These are phyloP conservation scores for Bacidia gigantensis DNA, from an alignment of 495 filamentous ascomycete genomes.

Conservation along the genomic window DNA sequence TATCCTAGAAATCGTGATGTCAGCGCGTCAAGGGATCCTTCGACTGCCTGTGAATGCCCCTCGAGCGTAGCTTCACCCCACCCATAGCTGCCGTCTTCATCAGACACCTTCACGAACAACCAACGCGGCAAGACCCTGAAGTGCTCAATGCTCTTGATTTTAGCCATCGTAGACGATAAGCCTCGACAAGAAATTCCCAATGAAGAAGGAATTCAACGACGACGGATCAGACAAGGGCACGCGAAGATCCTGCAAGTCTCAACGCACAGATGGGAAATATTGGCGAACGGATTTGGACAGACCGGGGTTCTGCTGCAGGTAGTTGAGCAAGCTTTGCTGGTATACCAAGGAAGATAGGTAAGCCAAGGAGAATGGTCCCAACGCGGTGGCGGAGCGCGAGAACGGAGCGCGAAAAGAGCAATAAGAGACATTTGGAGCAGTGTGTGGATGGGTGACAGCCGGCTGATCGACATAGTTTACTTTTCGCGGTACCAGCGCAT, in stretches of 20 bases:
- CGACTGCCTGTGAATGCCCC: conserved; percentile 61
- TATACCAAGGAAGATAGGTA: not conserved
- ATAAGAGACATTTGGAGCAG: not conserved
- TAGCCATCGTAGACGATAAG: conserved; percentile 35
- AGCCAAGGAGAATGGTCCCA: not conserved
- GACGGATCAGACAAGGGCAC: not conserved
- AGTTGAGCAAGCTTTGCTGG: not conserved
- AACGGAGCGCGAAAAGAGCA: conserved; percentile 1
- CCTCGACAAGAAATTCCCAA: not conserved
- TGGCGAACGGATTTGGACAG: not conserved
- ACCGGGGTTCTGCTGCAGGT: not conserved
- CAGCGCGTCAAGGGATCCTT: conserved; percentile 59
- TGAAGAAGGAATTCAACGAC: not conserved
- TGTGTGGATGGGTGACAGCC: not conserved
- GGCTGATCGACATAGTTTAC: conserved; percentile 1
- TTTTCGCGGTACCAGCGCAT: too few relatives aligned
- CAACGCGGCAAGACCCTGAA: conserved; percentile 62
- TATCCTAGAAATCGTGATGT: conserved; percentile 48
- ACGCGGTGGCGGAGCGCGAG: not conserved
- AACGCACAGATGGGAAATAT: not conserved
- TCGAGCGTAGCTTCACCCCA: conserved; percentile 73
- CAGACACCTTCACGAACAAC: conserved; percentile 67
- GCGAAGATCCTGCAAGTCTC: not conserved
- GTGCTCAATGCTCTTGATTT: conserved; percentile 57
- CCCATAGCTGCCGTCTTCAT: conserved; percentile 47